Percentiles rank a stretch among this genome's conserved stretches.
These are phyloP conservation scores for Glomus cerebriforme DNA, from an alignment of 192 early-diverging fungal genomes.

Conservation along the genomic window DNA sequence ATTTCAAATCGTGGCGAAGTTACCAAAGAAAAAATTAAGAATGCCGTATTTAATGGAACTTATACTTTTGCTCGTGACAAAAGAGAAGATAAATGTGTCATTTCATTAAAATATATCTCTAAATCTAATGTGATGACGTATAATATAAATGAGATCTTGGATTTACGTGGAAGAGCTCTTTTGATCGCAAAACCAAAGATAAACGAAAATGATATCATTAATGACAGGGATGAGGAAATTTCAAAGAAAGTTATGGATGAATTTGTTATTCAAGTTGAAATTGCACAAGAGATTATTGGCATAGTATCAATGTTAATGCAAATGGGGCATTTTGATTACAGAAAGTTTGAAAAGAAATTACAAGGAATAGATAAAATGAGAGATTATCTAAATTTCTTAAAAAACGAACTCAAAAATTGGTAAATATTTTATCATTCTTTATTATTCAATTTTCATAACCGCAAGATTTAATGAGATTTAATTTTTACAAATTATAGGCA, in stretches of 20 bases:
- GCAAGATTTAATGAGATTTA: not conserved
- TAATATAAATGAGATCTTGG: constrained; percentile 21
- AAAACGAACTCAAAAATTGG: constrained; percentile 12
- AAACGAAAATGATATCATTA: not conserved
- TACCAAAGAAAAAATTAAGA: constrained; percentile 2
- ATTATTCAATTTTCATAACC: no score
- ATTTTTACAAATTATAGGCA: constrained; percentile 1
- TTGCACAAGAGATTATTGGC: constrained; percentile 22
- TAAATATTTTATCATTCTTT: not conserved
- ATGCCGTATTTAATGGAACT: constrained; percentile 27
- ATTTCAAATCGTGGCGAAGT: constrained; percentile 7
- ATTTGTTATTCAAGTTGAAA: constrained; percentile 34
- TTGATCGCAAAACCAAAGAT: constrained; percentile 26
- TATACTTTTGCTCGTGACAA: constrained; percentile 26
- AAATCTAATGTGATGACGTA: not conserved
- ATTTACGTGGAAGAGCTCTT: constrained; percentile 34
- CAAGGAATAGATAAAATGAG: not conserved
- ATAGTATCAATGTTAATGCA: constrained; percentile 25
- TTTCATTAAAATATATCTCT: constrained; percentile 11
- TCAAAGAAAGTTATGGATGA: not conserved
- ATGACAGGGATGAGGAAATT: not conserved
- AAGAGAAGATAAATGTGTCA: constrained; percentile 12
- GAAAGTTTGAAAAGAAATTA: constrained; percentile 2
- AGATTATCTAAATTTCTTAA: not conserved
- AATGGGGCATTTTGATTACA: constrained; percentile 35